Base-by-base conservation (phyloP, 768 basidiomycete genomes). In the Amanita jacksonii region DNA sequence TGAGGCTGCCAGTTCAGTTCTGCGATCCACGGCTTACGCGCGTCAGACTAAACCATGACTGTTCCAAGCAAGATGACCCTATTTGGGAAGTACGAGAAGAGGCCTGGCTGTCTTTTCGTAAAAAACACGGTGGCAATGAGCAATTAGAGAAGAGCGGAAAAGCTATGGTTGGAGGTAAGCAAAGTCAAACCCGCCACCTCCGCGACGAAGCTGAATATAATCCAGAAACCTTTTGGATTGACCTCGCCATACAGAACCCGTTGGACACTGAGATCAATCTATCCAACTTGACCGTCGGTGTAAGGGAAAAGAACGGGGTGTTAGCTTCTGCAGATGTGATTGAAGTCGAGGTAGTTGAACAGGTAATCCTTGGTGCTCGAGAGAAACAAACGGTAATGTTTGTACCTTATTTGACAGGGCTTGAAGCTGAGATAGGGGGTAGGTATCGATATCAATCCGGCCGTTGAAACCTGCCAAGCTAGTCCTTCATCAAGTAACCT, bases 211-310 rank as follows among this genome's bases (percentile, higher is more conserved):
- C 38, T 32, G 31, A 16, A 9, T 27, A 41, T 38, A 40, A 33
- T 22, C 18, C 48, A 90, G 88, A 90, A 59, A 60, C 64, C 2
- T 87, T 90, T 52, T 88, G 81, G 79, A 65, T 89, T 30, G 85
- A 90, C 51, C 51, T 91, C 19, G 68, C 67, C 4, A 38, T 91
- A 47, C 68, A 62, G 37, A 91, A 91, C 56, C 85, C 86, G 13
- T 60, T 91, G 32, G 73, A 84, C 48, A 68, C 81, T 5, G 85
- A 86, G 41, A 68, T 91, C n/a, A 77, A 69, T 40, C 55, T 91
- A 18, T 69, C 76, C 0, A 70, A 81, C 46, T 49, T 89, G 42
- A 77, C 81, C 0, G 58, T 86, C 7, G 46, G 66, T 3, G 68
- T 84, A 4, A 57, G 66, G 50, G 74, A 74, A 44, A 57, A 62